These are phyloP conservation scores for Lentinus tigrinus DNA, from an alignment of 768 basidiomycete genomes.

Conservation along the genomic window DNA sequence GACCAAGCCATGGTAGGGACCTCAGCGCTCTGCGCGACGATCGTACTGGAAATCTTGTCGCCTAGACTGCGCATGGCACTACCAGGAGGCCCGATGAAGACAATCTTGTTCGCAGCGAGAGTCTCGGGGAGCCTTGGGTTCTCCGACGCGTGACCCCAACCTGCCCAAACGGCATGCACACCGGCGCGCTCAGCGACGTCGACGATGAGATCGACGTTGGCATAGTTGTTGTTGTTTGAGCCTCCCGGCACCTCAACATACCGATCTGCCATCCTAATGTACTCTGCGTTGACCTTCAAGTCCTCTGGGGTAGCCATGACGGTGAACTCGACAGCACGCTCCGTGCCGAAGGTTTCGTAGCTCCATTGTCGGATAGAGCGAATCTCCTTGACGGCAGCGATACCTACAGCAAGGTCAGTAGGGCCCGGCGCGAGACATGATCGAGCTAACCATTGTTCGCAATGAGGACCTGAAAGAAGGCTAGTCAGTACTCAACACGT, in stretches of 20 bases:
- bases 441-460: constrained; percentile 84
- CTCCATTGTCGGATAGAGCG: constrained; percentile 99
- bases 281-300: constrained; percentile 97
- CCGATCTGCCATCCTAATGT: constrained; percentile 99
- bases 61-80: constrained; percentile 98
- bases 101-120: constrained; percentile 89
- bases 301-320: constrained; percentile 99
- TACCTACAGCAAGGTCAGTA: constrained; percentile 52
- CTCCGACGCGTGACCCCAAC: constrained; percentile 99
- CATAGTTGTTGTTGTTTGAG: constrained; percentile 99
- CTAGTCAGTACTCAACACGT: neutral
- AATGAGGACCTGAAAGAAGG: constrained; percentile 76
- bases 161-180: constrained; percentile 99
- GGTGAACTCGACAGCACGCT: constrained; percentile 95
- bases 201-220: constrained; percentile 98
- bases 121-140: constrained; percentile 96
- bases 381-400: constrained; percentile 99
- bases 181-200: constrained; percentile 97
- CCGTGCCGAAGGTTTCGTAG: constrained; percentile 97
- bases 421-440: constrained; percentile 6
- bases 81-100: constrained; percentile 98
- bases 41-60: constrained; percentile 99
- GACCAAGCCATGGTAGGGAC: constrained; percentile 99
- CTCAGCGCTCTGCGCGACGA: constrained; percentile 94
- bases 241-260: constrained; percentile 99